Percentiles rank a stretch among this genome's conserved stretches.
phyloP scores from a whole-genome alignment of 768 basidiomycete species.

The Tephrocybe sp. region DNA sequence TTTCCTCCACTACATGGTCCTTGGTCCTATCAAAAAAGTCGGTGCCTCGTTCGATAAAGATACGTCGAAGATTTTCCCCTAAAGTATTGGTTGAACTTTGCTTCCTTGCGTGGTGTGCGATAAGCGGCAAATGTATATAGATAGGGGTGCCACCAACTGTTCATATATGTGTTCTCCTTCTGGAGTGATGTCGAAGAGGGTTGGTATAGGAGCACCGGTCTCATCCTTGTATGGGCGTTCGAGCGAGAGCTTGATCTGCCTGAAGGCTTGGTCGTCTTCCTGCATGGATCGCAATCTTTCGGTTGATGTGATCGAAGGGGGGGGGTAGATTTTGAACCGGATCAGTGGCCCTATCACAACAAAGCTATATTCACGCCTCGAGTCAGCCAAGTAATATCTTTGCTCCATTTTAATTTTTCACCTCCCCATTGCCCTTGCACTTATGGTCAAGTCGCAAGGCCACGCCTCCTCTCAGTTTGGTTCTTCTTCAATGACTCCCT shows the following conservation, averaged over 20 bases:
- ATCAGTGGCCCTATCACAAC: slow-evolving; percentile 19
- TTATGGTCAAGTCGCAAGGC: slow-evolving; percentile 38
- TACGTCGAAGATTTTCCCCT: slow-evolving; percentile 63
- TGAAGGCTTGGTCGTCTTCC: slow-evolving; percentile 43
- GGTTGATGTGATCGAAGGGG: background rate
- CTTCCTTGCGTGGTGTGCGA: slow-evolving; percentile 34
- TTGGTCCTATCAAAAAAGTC: slow-evolving; percentile 63
- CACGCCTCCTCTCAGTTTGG: slow-evolving; percentile 16
- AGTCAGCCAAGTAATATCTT: slow-evolving; percentile 10
- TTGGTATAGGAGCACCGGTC: slow-evolving; percentile 56
- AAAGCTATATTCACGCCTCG: slow-evolving; percentile 13
- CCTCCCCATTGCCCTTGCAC: background rate
- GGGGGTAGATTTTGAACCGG: slow-evolving; percentile 9
- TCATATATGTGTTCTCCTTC: slow-evolving; percentile 71
- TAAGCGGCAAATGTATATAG: slow-evolving; percentile 11
- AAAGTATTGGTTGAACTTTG: slow-evolving; percentile 56
- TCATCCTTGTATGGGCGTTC: slow-evolving; percentile 85
- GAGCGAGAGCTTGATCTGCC: slow-evolving; percentile 61
- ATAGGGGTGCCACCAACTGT: slow-evolving; percentile 47
- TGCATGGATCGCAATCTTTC: too few species aligned
- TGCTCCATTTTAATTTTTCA: slow-evolving; percentile 5
- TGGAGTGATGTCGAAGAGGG: slow-evolving; percentile 63
- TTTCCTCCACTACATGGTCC: slow-evolving; percentile 9
- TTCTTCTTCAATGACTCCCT: slow-evolving; percentile 21
- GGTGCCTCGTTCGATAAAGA: slow-evolving; percentile 70